phyloP scores from a whole-genome alignment of 2,329 filamentous ascomycete genomes.

The Hypoxylon sp. region DNA sequence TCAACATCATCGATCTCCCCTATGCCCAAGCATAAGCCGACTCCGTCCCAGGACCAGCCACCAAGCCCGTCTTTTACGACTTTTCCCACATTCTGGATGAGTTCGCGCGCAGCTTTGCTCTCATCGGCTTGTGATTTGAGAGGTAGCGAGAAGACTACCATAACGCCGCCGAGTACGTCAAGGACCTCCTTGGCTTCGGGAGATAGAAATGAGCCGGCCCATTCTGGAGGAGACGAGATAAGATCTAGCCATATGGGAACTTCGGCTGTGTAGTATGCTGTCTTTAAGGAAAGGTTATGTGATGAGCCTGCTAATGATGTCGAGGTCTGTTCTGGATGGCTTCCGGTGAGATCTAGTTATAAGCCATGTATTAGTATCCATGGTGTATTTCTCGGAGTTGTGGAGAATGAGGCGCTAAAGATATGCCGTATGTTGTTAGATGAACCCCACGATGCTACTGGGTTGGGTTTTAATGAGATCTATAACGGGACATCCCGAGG shows the following conservation, averaged over 20 bases:
- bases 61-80: slow-evolving; percentile 72
- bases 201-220: slow-evolving; percentile 72
- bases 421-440: slow-evolving; percentile 3
- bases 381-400: not conserved
- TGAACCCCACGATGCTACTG: not conserved
- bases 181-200: slow-evolving; percentile 75
- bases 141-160: slow-evolving; percentile 68
- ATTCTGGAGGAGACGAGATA: slow-evolving; percentile 65
- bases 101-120: slow-evolving; percentile 53
- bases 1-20: slow-evolving; percentile 63
- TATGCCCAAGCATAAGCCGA: slow-evolving; percentile 72
- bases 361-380: slow-evolving; percentile 39
- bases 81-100: slow-evolving; percentile 68
- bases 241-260: slow-evolving; percentile 79
- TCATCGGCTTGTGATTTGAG: slow-evolving; percentile 44
- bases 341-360: slow-evolving; percentile 67
- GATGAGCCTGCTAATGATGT: slow-evolving; percentile 71
- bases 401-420: not conserved
- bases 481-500: slow-evolving; percentile 5
- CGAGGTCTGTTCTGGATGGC: slow-evolving; percentile 57
- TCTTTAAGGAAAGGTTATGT: slow-evolving; percentile 69
- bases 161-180: slow-evolving; percentile 71
- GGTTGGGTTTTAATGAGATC: slow-evolving; percentile 4
- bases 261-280: slow-evolving; percentile 72
- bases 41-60: slow-evolving; percentile 76